Base-by-base conservation (phyloP, 805 yeast genomes). In the Tetrapisispora taiwanensis region DNA sequence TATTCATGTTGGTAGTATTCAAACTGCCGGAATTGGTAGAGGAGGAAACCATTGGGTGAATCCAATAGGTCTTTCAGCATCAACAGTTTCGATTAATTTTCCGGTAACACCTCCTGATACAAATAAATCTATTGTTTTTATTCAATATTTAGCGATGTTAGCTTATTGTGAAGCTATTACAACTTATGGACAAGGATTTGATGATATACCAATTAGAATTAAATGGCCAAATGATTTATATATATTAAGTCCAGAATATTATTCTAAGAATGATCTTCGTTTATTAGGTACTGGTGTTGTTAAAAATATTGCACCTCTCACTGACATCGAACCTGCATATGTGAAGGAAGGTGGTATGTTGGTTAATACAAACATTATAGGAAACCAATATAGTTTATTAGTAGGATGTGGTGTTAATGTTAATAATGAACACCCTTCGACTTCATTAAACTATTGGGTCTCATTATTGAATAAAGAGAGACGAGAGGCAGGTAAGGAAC, bases 141-240 rank as follows among this genome's bases (percentile, higher is more conserved):
- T 88, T 20, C 99, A 92, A 62, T 92, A 92, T 58, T 62, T 92
- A 13, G 77, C 85, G 7, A 79, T 92, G 44, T 63, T 92, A 49
- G 96, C 97, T 0, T 73, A 83, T 42, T 81, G 89, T 9, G 86
- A 84, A 58, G 85, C 95, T 24, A 72, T 90, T 15, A 62, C 75
- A 30, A 68, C 76, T 2, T 78, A 87, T 54, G 62, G 62, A 3
- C 69, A 63, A 7, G 87, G 84, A 0, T 86, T 81, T 58, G 80
- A 78, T 18, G 81, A 78, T 38, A 63, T 92, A 52, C 97, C 95
- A 0, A 70, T 90, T 14, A 73, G 78, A 41, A 73, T 92, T 47
- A 92, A 92, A 60, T 92, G 99, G 99, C 99, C 99, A 1, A 92
- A 92, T 60, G 99, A 92, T 62, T 67, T 92, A 13, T 92, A 86